Conservation (phyloP, 306 rosid genomes). For the Elaeagnus macrophylla region DNA sequence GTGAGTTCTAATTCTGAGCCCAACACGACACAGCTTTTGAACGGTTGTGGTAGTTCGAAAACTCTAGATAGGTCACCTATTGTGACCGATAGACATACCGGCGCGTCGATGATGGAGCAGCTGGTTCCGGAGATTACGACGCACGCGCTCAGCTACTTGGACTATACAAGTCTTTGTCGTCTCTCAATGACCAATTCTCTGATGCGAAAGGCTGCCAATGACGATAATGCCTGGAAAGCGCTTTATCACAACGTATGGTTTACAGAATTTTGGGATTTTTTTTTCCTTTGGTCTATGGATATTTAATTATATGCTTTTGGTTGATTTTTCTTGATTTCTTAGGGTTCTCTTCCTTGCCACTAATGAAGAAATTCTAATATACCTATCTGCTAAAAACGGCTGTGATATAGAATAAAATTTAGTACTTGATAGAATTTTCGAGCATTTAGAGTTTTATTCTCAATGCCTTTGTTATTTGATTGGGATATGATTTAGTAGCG, state of each 20-base stretch:
- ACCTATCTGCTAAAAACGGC: too few relatives aligned
- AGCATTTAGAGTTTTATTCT: too few relatives aligned
- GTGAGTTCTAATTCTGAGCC: conserved; percentile 23
- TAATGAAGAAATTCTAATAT: too few relatives aligned
- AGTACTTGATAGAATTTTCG: too few relatives aligned
- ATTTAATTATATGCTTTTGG: too few relatives aligned
- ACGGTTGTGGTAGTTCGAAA: conserved; percentile 39
- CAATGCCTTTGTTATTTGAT: too few relatives aligned
- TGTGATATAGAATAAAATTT: too few relatives aligned
- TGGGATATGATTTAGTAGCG: too few relatives aligned
- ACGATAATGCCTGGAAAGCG: conserved; percentile 97
- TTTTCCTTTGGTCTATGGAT: too few relatives aligned
- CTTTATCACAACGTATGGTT: conserved; percentile 76
- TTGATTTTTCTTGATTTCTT: too few relatives aligned
- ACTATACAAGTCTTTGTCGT: conserved; percentile 83
- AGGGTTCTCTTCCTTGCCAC: too few relatives aligned
- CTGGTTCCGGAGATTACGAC: conserved; percentile 98
- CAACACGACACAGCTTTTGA: conserved; percentile 35
- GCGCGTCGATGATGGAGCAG: conserved; percentile 98
- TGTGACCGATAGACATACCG: conserved; percentile 47
- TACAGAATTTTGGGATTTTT: neutral
- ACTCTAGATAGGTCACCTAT: conserved; percentile 38
- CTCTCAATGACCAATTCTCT: conserved; percentile 92
- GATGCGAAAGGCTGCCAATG: conserved; percentile 96
- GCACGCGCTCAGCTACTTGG: conserved; percentile 96